Base-by-base conservation (phyloP, 2,329 filamentous ascomycete species). In the Teratosphaeria viscida region DNA sequence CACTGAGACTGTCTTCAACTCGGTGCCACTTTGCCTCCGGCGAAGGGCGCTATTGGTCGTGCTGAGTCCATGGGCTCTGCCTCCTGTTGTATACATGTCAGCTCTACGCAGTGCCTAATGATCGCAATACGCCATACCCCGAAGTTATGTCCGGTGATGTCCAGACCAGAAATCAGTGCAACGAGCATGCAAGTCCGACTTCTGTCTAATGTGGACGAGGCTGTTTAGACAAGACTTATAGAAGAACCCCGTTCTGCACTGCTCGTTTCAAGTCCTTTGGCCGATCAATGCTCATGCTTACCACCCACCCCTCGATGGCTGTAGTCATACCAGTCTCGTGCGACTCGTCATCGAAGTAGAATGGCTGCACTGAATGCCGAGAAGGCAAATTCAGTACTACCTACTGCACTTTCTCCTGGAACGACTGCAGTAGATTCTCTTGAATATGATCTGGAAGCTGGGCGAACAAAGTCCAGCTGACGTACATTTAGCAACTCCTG, bases 211-310 rank as follows among this genome's bases (percentile, higher is more conserved):
- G 27, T 39, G 14, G 43, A 23, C 55, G n/a, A 55, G 14, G 60
- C n/a, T 71, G 73, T 8, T 67, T 67, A 14, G 74, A 62, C 23
- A n/a, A 74, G 68, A 39, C 16, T 12, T 39, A 14, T 6, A 39
- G 16, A 14, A 39, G 11, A 14, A 39, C 11, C 11, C 35, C 3
- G 8, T 5, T 39, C 35, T 39, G 16, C 35, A 12, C 35, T 39
- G 35, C 35, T 39, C 16, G 35, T 14, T 10, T 39, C 16, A 39
- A 39, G 35, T 39, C 35, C 35, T 39, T 14, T 39, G 35, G 11
- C 35, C 11, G 6, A 12, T 39, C 35, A 39, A 39, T 39, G 35
- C 35, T 39, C 16, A 5, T 39, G 2, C 35, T 12, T 12, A 39
- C 35, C 35, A 23, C 23, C 23, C 23, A 23, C 23, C 23, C 2